phyloP scores from a whole-genome alignment of 83 land plant genomes.

The Picea engelmannii region DNA sequence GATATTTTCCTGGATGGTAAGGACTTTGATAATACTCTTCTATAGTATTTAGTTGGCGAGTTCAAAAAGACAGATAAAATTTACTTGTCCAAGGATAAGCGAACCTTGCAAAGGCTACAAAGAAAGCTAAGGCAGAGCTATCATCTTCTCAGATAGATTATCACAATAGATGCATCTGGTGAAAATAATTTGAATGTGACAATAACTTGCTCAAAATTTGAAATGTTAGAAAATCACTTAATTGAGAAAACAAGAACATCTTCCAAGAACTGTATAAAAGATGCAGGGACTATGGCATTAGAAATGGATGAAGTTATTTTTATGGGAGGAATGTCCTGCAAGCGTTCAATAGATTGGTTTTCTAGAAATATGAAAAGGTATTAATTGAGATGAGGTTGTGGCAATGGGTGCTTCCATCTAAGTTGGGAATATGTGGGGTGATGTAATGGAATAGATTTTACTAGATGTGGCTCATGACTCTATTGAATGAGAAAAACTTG shows the following conservation, averaged over 20 bases:
- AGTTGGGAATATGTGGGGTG: slow-evolving; percentile 46
- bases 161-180: slow-evolving; percentile 45
- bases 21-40: slow-evolving; percentile 45
- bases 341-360: slow-evolving; percentile 45
- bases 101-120: slow-evolving; percentile 41
- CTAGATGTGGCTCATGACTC: slow-evolving; percentile 61
- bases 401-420: slow-evolving; percentile 56
- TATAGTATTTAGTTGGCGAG: slow-evolving; percentile 38
- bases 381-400: slow-evolving; percentile 57
- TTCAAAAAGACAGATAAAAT: slow-evolving; percentile 44
- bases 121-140: slow-evolving; percentile 49
- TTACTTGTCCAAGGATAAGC: slow-evolving; percentile 38
- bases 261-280: slow-evolving; percentile 34
- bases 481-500: slow-evolving; percentile 53
- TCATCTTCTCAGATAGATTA: slow-evolving; percentile 51
- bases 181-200: slow-evolving; percentile 52
- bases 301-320: slow-evolving; percentile 43
- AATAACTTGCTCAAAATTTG: slow-evolving; percentile 44
- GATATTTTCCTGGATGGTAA: slow-evolving; percentile 58
- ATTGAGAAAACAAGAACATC: slow-evolving; percentile 35
- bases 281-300: slow-evolving; percentile 32
- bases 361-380: slow-evolving; percentile 55
- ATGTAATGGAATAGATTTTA: slow-evolving; percentile 58
- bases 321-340: slow-evolving; percentile 49
- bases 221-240: slow-evolving; percentile 31